Conservation (phyloP, 139 green algal genomes). For the Microglena sp. region DNA sequence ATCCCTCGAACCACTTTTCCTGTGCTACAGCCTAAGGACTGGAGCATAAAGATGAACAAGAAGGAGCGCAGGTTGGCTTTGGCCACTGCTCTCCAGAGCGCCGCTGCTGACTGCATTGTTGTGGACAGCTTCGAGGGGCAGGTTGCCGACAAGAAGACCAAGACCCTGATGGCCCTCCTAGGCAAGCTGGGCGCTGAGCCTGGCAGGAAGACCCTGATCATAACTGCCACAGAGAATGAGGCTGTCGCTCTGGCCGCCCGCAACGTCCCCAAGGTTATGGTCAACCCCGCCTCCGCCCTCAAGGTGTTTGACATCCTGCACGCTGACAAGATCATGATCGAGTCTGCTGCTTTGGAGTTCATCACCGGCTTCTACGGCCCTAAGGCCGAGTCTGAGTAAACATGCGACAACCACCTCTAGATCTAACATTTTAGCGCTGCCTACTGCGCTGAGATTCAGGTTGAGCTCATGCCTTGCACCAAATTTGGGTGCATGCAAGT, state of each 20-base stretch:
- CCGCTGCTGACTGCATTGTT: conserved; percentile 75
- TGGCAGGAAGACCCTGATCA: conserved; percentile 26
- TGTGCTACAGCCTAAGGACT: conserved; percentile 81
- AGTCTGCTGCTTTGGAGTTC: conserved; percentile 59
- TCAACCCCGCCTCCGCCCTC: conserved; percentile 42
- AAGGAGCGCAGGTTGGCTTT: conserved; percentile 92
- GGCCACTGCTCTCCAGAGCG: conserved; percentile 85
- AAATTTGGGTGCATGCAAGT: too few species aligned
- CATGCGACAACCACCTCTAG: too few species aligned
- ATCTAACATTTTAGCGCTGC: too few species aligned
- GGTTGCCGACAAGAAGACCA: conserved; percentile 70
- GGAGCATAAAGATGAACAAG: conserved; percentile 97
- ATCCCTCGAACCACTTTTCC: background rate
- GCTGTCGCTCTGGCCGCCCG: conserved; percentile 15
- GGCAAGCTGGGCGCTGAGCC: conserved; percentile 38
- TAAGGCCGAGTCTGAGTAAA: background rate
- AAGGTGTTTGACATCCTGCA: conserved; percentile 89
- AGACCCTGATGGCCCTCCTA: conserved; percentile 62
- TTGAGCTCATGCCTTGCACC: too few species aligned
- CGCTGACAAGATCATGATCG: conserved; percentile 87
- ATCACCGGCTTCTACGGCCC: conserved; percentile 39
- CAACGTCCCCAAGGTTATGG: conserved; percentile 55
- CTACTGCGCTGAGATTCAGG: too few species aligned
- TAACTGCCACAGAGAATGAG: too few species aligned
- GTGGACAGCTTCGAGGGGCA: conserved; percentile 47